Base-by-base conservation (phyloP, 2,329 filamentous ascomycete species). In the Cytospora piceicola region DNA sequence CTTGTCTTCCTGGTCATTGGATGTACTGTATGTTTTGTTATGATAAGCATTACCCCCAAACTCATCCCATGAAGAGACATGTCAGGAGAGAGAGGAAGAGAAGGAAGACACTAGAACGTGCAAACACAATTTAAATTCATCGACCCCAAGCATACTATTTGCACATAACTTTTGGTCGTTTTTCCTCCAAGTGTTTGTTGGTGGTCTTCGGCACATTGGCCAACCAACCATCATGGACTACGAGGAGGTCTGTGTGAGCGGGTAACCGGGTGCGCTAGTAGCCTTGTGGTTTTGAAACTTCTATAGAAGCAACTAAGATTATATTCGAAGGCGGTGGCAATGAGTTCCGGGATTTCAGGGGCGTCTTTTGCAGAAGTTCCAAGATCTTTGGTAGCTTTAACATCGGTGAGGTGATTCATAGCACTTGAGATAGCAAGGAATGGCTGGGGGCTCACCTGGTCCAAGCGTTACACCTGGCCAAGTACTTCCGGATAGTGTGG, bases 41-140 rank as follows among this genome's bases (percentile, higher is more conserved):
- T 51, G 63, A 65, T 42, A 15, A 53, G 29, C 39, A 62, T 65
- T 53, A 42, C 24, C 32, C 58, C 56, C 34, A 42, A 42, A 52
- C 32, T 20, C 46, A 62, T n/a, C 58, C 52, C 36, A 36, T 24
- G n/a, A 12, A 57, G 54, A 29, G 58, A 52, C 39, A 42, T 56
- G 52, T 30, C 39, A 51, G 63, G 63, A 61, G 22, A 51, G 53
- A 39, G 30, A 62, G 58, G 59, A 51, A 49, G 52, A 61, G 39
- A 51, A 42, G 58, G 42, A 60, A 58, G 58, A 65, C 34, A 53
- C 49, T 65, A 65, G 58, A 65, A 52, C 24, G 58, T 65, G 58
- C 58, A 65, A 42, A 61, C 53, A 65, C 56, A 30, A 52, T 20
- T 32, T 53, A 57, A 56, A 24, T 36, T 56, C 39, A 29, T 51